Base-by-base conservation (phyloP, 1,284 basidiomycete genomes). In the Sanghuangporus weigelae region DNA sequence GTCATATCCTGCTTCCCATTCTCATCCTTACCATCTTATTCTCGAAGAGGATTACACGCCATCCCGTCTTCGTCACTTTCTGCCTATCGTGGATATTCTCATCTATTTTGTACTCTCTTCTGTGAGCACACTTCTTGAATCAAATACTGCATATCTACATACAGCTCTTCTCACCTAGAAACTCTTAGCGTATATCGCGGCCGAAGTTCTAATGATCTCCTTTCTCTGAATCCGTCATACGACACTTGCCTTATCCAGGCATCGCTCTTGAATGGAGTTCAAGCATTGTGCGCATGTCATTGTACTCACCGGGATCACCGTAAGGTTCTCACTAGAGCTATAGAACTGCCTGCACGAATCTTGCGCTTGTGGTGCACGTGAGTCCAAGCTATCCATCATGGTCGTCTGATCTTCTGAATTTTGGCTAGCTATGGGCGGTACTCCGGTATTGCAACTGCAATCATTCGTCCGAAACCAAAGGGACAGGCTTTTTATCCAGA, bases 31-130 rank as follows among this genome's bases (percentile, higher is more conserved):
- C 67, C 8, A 62, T 60, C 44, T 51, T 66, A 14, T 54, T 68
- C 12, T 67, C 66, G 3, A 50, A 46, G 19, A 63, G 44, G 50
- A 49, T 67, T 21, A 44, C 55, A 7, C 57, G 66, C 3, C 61
- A 66, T 57, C 63, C 66, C 3, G 58, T 68, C 35, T 68, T 68
- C 40, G 54, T 66, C 8, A 63, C 40, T 46, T 66, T 66, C 46
- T 66, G 65, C 31, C 21, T 63, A 3, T 66, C 61, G 12, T 66
- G 65, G 65, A 63, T 63, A n/a, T 53, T 66, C 19, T 66, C 65
- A 36, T 66, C 65, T 8, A 36, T 66, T 19, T n/a, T 51, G 12
- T 66, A 66, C 48, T 66, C 65, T 10, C n/a, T 66, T 40, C 50
- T 66, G 65, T 63, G 46, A 44, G 65, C 46, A 19, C 44, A 6